Percentiles rank a stretch among this genome's conserved stretches.
Evolutionary conservation across 257 asterid species (phyloP).

Genomic region (Nicotiana obtusifolia): DNA sequence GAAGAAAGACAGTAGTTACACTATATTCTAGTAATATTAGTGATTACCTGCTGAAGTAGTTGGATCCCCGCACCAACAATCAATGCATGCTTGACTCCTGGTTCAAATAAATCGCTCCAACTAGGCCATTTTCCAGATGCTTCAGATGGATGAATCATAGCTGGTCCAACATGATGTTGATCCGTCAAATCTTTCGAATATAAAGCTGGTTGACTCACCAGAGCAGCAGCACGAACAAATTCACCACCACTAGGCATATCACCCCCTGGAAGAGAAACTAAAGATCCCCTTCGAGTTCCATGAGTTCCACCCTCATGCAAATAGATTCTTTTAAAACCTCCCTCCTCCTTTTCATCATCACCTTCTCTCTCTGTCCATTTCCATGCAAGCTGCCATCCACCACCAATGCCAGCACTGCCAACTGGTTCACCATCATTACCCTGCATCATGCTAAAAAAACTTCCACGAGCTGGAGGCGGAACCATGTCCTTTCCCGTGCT

Average conservation of each 20-base stretch:
- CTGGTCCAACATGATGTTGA: slow-evolving; percentile 42
- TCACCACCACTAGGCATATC: slow-evolving; percentile 40
- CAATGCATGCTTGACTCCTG: slow-evolving; percentile 69
- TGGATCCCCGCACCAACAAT: slow-evolving; percentile 60
- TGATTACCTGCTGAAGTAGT: slow-evolving; percentile 61
- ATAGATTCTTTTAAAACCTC: slow-evolving; percentile 54
- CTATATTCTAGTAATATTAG: background rate
- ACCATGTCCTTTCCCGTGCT: slow-evolving; percentile 34
- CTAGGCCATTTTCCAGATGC: slow-evolving; percentile 36
- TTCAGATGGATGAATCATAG: slow-evolving; percentile 37
- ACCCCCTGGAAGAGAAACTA: slow-evolving; percentile 35
- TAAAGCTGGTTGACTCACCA: slow-evolving; percentile 56
- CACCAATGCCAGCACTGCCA: slow-evolving; percentile 46
- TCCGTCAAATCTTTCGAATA: slow-evolving; percentile 33
- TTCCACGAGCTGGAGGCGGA: slow-evolving; percentile 20
- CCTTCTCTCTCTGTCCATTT: slow-evolving; percentile 44
- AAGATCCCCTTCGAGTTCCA: slow-evolving; percentile 33
- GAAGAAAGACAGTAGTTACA: background rate
- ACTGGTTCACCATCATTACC: slow-evolving; percentile 30
- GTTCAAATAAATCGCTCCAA: slow-evolving; percentile 43
- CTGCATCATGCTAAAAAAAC: slow-evolving; percentile 24
- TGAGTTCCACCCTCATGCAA: slow-evolving; percentile 44
- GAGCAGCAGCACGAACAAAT: slow-evolving; percentile 42
- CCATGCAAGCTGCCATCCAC: slow-evolving; percentile 86
- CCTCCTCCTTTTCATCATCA: slow-evolving; percentile 34